Evolutionary conservation across 192 early-diverging fungal species (phyloP).

Genomic region (Coemansia sp.): DNA sequence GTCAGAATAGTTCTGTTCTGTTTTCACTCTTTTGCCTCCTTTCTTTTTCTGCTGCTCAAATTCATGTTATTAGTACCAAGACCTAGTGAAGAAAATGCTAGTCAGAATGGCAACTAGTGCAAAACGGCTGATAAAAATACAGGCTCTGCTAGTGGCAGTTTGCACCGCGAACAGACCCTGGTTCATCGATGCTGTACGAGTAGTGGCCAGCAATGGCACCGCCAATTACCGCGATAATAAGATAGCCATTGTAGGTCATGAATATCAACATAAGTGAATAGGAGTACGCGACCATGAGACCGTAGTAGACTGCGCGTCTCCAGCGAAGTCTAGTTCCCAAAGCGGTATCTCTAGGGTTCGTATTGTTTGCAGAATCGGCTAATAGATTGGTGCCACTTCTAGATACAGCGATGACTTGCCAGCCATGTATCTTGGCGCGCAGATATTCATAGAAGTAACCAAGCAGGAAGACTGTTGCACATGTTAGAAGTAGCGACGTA

Average conservation of each 20-base stretch:
- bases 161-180: constrained; percentile 48
- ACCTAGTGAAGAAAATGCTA: neutral
- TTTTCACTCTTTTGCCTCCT: neutral
- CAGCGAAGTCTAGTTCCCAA: constrained; percentile 28
- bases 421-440: constrained; percentile 39
- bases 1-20: neutral
- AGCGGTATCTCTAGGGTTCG: neutral
- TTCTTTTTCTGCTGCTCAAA: neutral
- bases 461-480: constrained; percentile 55
- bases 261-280: constrained; percentile 80
- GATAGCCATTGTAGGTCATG: constrained; percentile 81
- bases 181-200: constrained; percentile 49
- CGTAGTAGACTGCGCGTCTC: constrained; percentile 66
- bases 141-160: constrained; percentile 40
- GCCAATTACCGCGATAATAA: constrained; percentile 65
- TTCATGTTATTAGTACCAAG: neutral
- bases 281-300: constrained; percentile 65
- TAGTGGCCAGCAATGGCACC: constrained; percentile 71
- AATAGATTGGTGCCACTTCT: neutral
- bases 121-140: neutral
- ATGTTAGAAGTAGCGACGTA: constrained; percentile 61
- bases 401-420: constrained; percentile 34
- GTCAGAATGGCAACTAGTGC: neutral
- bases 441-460: constrained; percentile 45
- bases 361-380: constrained; percentile 20